phyloP scores from a whole-genome alignment of 2,329 filamentous ascomycete species.

The Aureobasidium sp. region DNA sequence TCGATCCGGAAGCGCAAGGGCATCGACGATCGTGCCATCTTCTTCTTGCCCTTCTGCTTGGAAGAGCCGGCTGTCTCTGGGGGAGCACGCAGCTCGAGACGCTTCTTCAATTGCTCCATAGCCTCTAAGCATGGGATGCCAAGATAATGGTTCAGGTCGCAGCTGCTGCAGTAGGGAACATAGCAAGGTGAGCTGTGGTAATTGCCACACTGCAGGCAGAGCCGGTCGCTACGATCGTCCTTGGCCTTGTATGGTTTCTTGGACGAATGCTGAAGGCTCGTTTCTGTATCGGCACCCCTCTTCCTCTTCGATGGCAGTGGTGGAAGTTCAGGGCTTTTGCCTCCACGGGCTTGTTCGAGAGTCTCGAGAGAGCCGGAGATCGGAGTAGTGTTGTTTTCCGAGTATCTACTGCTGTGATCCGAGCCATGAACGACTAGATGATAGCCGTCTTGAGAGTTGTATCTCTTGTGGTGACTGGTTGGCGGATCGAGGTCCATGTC shows the following conservation, averaged over 20 bases:
- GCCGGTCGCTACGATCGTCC: background rate
- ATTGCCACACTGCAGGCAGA: background rate
- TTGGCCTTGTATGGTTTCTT: background rate
- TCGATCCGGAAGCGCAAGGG: background rate
- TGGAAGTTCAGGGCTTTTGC: background rate
- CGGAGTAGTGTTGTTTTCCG: background rate
- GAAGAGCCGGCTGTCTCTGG: background rate
- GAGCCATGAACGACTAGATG: background rate
- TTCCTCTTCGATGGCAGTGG: background rate
- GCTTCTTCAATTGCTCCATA: background rate
- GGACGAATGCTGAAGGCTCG: background rate
- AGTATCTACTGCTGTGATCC: background rate
- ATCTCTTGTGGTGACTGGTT: background rate
- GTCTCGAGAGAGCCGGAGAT: background rate
- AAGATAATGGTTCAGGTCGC: background rate
- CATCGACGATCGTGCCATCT: background rate
- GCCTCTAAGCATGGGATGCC: background rate
- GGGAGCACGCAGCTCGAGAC: background rate
- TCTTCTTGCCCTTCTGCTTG: background rate
- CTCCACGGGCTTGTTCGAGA: background rate
- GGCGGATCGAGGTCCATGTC: background rate
- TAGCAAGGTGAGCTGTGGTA: constrained; percentile 3
- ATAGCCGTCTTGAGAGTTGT: background rate
- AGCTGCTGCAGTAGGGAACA: background rate
- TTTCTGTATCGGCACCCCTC: background rate